Evolutionary conservation across 257 asterid species (phyloP).

Genomic region (Solanum bulbocastanum): DNA sequence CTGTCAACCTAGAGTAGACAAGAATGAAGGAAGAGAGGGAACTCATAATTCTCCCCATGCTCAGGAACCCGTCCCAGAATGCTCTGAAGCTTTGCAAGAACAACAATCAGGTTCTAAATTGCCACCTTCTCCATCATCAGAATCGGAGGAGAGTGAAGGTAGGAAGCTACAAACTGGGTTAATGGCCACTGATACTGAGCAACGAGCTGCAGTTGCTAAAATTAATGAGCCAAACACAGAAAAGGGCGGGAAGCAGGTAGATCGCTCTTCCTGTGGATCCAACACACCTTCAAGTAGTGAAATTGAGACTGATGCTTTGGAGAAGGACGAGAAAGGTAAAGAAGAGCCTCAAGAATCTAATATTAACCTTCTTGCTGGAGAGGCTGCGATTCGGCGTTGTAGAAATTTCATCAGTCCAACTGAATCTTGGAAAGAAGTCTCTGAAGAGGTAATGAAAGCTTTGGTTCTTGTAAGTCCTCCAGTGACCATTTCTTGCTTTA

Average conservation of each 20-base stretch:
- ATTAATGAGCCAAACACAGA: slow-evolving; percentile 37
- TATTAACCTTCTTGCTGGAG: slow-evolving; percentile 28
- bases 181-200: slow-evolving; percentile 25
- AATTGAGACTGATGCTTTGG: slow-evolving; percentile 67
- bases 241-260: slow-evolving; percentile 57
- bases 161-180: slow-evolving; percentile 26
- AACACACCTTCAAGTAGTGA: slow-evolving; percentile 95
- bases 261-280: slow-evolving; percentile 99
- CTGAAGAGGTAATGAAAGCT: slow-evolving; percentile 60
- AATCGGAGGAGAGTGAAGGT: slow-evolving; percentile 55
- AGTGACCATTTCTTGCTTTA: background rate
- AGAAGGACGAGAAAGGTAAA: slow-evolving; percentile 34
- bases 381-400: slow-evolving; percentile 52
- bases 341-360: slow-evolving; percentile 46
- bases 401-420: slow-evolving; percentile 36
- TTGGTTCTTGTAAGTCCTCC: background rate
- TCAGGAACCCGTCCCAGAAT: slow-evolving; percentile 39
- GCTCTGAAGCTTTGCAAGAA: slow-evolving; percentile 47
- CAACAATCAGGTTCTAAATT: slow-evolving; percentile 35
- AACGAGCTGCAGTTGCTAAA: slow-evolving; percentile 23
- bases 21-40: slow-evolving; percentile 30
- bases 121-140: slow-evolving; percentile 42
- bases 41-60: slow-evolving; percentile 30
- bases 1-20: slow-evolving; percentile 26
- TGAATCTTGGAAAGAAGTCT: slow-evolving; percentile 91